Base-by-base conservation (phyloP, 192 early-diverging fungal species). In the Coemansia sp. region DNA sequence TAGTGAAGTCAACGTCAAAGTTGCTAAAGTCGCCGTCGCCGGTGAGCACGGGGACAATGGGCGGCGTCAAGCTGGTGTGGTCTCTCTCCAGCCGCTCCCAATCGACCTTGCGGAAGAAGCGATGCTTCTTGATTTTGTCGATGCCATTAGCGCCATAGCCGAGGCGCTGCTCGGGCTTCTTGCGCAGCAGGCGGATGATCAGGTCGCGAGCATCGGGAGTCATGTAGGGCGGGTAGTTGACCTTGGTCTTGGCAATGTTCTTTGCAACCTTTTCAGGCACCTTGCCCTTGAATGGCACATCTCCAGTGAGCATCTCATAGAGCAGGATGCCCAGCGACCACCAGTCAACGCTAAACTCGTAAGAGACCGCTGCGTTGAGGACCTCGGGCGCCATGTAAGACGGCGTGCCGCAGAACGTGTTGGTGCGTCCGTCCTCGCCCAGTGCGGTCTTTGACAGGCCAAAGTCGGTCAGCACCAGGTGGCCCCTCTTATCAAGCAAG, bases 381-480 rank as follows among this genome's bases (percentile, higher is more conserved):
- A 92, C 70, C 67, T 92, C 91, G 11, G 95, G 96, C 1, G 96
- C 96, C 59, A 97, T 85, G 67, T 95, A 95, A 59, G 91, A 89
- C 2, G 92, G 89, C 12, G 93, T 97, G 39, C 94, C 94, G 71
- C 94, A 95, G 71, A 94, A 96, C 1, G 95, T 94, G 39, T 80
- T 88, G 5, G 93, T 92, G 15, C 88, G 83, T 42, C 70, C 65
- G 25, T 79, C 81, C 24, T 66, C 69, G 53, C 70, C 73, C 45
- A 83, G 64, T 11, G 76, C 76, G 6, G 81, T 79, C 76, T 98
- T 98, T n/a, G 89, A 90, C 2, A 98, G 85, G 1, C 96, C 96
- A 86, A 97, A 98, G 73, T 98, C 96, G 2, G 94, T 96, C 57
- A 98, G 77, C n/a, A 94, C 70, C 31, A 96, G 71, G 70, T 96